Evolutionary conservation across 2,329 filamentous ascomycete species (phyloP).

Genomic region (Emergomyces orientalis): DNA sequence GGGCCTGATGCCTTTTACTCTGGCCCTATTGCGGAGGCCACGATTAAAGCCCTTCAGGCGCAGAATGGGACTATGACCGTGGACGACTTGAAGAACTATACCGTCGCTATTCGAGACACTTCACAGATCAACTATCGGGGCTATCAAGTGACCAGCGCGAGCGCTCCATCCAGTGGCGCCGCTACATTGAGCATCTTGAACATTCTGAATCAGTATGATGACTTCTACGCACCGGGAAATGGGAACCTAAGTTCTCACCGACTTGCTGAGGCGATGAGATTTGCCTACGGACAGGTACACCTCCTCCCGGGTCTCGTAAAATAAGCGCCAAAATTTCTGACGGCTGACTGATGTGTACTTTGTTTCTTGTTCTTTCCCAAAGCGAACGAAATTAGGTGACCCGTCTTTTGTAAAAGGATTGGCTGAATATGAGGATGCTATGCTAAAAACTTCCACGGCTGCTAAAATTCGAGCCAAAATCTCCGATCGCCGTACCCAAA

Average conservation of each 20-base stretch:
- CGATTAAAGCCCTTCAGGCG: conserved; percentile 57
- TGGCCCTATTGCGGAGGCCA: conserved; percentile 63
- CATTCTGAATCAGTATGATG: conserved; percentile 66
- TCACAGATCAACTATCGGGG: conserved; percentile 58
- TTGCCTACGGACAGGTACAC: conserved; percentile 60
- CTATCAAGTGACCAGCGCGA: conserved; percentile 55
- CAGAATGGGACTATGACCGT: conserved; percentile 78
- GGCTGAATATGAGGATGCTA: conserved; percentile 52
- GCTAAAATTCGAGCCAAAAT: conserved; percentile 56
- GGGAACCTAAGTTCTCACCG: conserved; percentile 67
- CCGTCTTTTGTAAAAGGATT: conserved; percentile 62
- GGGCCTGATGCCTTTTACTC: conserved; percentile 68
- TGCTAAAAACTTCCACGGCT: conserved; percentile 56
- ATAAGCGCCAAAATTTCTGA: not conserved
- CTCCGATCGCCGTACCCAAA: conserved; percentile 59
- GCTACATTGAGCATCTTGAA: conserved; percentile 71
- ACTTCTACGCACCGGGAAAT: conserved; percentile 49
- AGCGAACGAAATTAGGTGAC: conserved; percentile 71
- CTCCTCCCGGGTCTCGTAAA: not conserved
- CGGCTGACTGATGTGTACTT: not conserved
- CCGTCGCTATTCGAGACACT: conserved; percentile 53
- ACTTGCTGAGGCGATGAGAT: conserved; percentile 79
- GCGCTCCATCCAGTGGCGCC: conserved; percentile 68
- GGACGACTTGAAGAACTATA: conserved; percentile 66
- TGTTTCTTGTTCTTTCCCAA: conserved; percentile 12